Conservation (phyloP, 106 monocot species). For the Triglochin maritima region DNA sequence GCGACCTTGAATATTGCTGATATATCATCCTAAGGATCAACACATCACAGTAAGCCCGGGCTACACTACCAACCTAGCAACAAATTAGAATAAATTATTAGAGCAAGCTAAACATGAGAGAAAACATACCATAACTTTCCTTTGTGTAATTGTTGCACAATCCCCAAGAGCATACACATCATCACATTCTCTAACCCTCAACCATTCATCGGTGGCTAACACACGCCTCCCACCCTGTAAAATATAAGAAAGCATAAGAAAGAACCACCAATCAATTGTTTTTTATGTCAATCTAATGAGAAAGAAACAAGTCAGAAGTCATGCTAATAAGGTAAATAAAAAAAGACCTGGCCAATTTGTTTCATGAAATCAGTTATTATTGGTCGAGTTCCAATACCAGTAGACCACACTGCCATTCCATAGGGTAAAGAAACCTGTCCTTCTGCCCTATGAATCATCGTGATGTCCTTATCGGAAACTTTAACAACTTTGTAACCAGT, state of each 20-base stretch:
- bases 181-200: slow-evolving; percentile 55
- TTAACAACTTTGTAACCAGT: slow-evolving; percentile 51
- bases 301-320: neutral
- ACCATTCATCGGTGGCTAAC: slow-evolving; percentile 76
- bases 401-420: slow-evolving; percentile 88
- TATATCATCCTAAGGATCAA: slow-evolving; percentile 50
- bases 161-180: slow-evolving; percentile 76
- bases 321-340: neutral
- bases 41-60: too few relatives aligned
- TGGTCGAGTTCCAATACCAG: slow-evolving; percentile 72
- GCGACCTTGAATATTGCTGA: slow-evolving; percentile 54
- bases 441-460: slow-evolving; percentile 29
- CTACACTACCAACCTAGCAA: too few relatives aligned
- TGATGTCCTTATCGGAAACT: slow-evolving; percentile 49
- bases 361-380: slow-evolving; percentile 77
- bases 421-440: slow-evolving; percentile 42
- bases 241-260: neutral
- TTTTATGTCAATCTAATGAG: neutral
- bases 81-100: neutral
- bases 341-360: slow-evolving; percentile 61
- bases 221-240: slow-evolving; percentile 50
- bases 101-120: neutral
- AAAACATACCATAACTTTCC: slow-evolving; percentile 64
- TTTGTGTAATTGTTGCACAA: slow-evolving; percentile 63
- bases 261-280: neutral